Base-by-base conservation (phyloP, 352 stramenopile species). In the Globisporangium viniferum region DNA sequence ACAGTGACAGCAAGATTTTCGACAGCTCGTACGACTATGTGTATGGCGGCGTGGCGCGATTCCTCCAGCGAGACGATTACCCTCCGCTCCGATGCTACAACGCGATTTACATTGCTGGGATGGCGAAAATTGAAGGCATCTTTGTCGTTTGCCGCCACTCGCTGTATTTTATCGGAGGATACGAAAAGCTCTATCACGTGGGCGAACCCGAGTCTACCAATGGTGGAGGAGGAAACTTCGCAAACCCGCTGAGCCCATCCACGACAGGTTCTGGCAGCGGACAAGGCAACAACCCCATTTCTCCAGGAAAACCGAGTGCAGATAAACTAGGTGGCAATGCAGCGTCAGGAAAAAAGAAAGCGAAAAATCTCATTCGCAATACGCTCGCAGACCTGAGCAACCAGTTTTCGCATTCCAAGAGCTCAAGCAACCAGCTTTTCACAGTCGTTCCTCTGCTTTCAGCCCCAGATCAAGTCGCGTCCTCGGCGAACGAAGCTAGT, bases 131-230 rank as follows among this genome's bases (percentile, higher is more conserved):
- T 3, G 68, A 72, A 14, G 86, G 86, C 15, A 70, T 94, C 2
- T 87, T 91, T 15, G 54, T 84, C 10, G 44, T 94, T 9, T 89
- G 81, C 31, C 72, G 69, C 10, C 71, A 75, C 9, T 71, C 80
- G 5, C 64, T 94, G 24, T 90, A 92, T 59, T 94, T 94, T 54
- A 79, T 94, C 24, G 75, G 81, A 49, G 84, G 84, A 0, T 92
- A 90, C 59, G 68, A 67, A 0, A 92, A 90, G 59, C 12, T 88
- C 10, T 79, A 75, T 46, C 82, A 74, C 29, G 59, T 68, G 15
- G 24, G 35, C 27, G 67, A 75, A 7, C 33, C 7, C 3, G 58
- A 64, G 20, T 14, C 24, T 24, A 10, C 8, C 18, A 44, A 9
- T 56, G 58, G 53, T 55, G 35, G 14, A n/a, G 60, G 54, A 46